These are phyloP conservation scores for Asterochloris erici DNA, from an alignment of 139 green algal genomes.

Conservation along the genomic window DNA sequence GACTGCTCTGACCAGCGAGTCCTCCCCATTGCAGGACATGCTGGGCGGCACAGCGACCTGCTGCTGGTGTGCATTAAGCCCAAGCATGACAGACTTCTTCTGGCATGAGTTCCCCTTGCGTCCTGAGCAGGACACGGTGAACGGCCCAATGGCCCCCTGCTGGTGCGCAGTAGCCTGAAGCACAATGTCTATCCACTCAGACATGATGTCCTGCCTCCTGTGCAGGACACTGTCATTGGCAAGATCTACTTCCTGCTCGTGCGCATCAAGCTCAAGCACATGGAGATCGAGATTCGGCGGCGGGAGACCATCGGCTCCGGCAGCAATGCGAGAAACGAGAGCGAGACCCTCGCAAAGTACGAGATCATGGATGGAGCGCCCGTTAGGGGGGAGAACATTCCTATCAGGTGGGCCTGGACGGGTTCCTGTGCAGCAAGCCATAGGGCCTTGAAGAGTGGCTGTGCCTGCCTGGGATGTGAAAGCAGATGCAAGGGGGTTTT, in stretches of 20 bases:
- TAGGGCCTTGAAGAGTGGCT: not conserved
- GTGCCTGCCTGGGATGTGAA: not conserved
- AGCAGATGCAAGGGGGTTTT: not conserved
- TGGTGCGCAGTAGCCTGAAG: no score
- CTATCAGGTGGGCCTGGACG: constrained; percentile 63
- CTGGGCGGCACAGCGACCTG: no score
- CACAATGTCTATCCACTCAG: no score
- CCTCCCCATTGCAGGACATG: no score
- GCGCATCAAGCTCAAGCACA: constrained; percentile 99
- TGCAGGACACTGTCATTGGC: constrained; percentile 85
- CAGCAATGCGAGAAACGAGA: constrained; percentile 79
- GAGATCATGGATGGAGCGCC: constrained; percentile 99
- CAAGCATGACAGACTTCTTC: no score
- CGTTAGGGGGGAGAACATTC: constrained; percentile 85
- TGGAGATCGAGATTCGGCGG: constrained; percentile 97
- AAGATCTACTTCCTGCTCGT: constrained; percentile 99
- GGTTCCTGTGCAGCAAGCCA: not conserved
- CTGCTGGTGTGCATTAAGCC: no score
- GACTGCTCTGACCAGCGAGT: no score
- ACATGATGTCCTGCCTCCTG: not conserved
- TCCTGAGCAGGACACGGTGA: no score
- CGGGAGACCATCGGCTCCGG: constrained; percentile 87
- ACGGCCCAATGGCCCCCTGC: no score
- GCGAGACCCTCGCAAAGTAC: constrained; percentile 96
- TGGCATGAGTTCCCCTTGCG: no score